These are phyloP conservation scores for Pythium dissotocum DNA, from an alignment of 352 stramenopile species.

Conservation along the genomic window DNA sequence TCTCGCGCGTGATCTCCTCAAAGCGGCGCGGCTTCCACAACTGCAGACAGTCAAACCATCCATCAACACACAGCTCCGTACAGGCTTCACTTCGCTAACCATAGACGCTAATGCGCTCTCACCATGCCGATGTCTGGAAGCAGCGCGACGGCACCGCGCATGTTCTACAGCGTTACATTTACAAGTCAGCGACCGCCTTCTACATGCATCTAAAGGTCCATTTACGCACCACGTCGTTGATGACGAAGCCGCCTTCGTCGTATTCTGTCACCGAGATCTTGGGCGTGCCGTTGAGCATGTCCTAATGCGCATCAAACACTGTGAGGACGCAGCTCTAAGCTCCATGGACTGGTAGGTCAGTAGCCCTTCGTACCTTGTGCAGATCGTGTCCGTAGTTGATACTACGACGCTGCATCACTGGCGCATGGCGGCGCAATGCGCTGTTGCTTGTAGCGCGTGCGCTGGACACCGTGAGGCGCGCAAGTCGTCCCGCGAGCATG, in stretches of 20 bases:
- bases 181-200: not conserved
- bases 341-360: too few relatives aligned
- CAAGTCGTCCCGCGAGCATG: slow-evolving; percentile 33
- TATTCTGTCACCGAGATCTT: slow-evolving; percentile 86
- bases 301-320: slow-evolving; percentile 33
- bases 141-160: slow-evolving; percentile 72
- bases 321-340: not conserved
- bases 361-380: slow-evolving; percentile 48
- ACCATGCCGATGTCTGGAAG: slow-evolving; percentile 82
- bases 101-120: not conserved
- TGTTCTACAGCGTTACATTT: slow-evolving; percentile 43
- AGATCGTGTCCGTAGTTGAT: slow-evolving; percentile 89
- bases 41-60: slow-evolving; percentile 25
- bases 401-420: slow-evolving; percentile 34
- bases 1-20: slow-evolving; percentile 81
- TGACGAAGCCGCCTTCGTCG: slow-evolving; percentile 82
- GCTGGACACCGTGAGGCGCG: slow-evolving; percentile 22
- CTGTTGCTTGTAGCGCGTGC: not conserved
- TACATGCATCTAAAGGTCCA: not conserved
- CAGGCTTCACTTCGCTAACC: not conserved
- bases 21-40: slow-evolving; percentile 79
- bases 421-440: slow-evolving; percentile 16
- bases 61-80: not conserved
- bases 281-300: slow-evolving; percentile 79
- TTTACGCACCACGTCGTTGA: slow-evolving; percentile 68